phyloP scores from a whole-genome alignment of 2,329 filamentous ascomycete species.

The Fonsecaea nubica region DNA sequence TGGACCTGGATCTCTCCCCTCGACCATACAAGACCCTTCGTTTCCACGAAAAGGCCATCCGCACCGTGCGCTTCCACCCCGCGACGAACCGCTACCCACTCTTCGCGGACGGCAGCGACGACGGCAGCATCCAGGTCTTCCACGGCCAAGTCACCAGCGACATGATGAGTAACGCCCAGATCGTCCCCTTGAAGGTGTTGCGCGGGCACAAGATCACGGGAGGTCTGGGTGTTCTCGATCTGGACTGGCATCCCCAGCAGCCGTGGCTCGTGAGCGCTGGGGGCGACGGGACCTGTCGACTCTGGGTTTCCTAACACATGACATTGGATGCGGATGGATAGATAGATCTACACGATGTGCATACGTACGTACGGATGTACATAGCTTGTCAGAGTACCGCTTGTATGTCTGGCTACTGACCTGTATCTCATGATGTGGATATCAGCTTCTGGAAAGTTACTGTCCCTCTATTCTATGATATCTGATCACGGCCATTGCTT shows the following conservation, averaged over 20 bases:
- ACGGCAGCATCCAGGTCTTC: conserved; percentile 94
- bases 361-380: too few relatives aligned
- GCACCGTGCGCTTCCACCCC: conserved; percentile 85
- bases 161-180: conserved; percentile 93
- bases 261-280: conserved; percentile 95
- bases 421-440: not conserved
- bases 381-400: not conserved
- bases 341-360: too few relatives aligned
- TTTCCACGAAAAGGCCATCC: conserved; percentile 91
- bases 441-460: not conserved
- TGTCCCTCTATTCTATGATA: conserved; percentile 4
- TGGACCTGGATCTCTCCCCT: conserved; percentile 89
- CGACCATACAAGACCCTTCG: conserved; percentile 95
- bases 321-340: too few relatives aligned
- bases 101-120: conserved; percentile 94
- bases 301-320: conserved; percentile 71
- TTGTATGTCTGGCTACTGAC: not conserved
- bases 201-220: conserved; percentile 81
- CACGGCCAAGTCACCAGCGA: conserved; percentile 95
- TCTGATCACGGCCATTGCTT: not conserved
- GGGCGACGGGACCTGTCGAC: conserved; percentile 86
- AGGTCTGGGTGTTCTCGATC: conserved; percentile 86
- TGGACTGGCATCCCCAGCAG: conserved; percentile 94
- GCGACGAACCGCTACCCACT: conserved; percentile 72
- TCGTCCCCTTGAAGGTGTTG: conserved; percentile 94